These are phyloP conservation scores for Penicillium brasilianum DNA, from an alignment of 2,329 filamentous ascomycete genomes.

Conservation along the genomic window DNA sequence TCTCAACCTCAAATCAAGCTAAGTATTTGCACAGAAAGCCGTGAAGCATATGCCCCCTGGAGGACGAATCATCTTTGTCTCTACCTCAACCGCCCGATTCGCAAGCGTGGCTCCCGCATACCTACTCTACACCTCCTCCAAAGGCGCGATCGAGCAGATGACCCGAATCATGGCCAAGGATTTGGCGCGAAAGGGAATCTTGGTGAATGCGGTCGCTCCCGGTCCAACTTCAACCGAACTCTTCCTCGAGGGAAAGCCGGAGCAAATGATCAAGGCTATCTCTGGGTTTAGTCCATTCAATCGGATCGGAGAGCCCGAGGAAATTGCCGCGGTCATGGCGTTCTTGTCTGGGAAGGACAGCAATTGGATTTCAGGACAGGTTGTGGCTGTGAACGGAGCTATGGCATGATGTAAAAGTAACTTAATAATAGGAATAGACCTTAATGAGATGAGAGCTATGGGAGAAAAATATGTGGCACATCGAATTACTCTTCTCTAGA, in stretches of 20 bases:
- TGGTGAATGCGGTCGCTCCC: conserved; percentile 58
- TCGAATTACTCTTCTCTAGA: not conserved
- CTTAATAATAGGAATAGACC: not conserved
- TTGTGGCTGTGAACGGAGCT: conserved; percentile 53
- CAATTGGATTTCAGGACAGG: conserved; percentile 53
- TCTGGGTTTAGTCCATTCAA: conserved; percentile 51
- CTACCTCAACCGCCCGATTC: conserved; percentile 48
- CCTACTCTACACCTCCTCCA: conserved; percentile 60
- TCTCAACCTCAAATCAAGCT: not conserved
- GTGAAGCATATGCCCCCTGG: conserved; percentile 57
- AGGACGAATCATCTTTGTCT: conserved; percentile 59
- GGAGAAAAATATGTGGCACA: not conserved
- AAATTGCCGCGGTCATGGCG: conserved; percentile 55
- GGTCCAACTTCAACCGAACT: conserved; percentile 63
- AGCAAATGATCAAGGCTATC: conserved; percentile 53
- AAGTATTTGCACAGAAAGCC: conserved; percentile 49
- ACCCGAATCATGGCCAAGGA: conserved; percentile 61
- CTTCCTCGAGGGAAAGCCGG: conserved; percentile 58
- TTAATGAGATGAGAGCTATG: not conserved
- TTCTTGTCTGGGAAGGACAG: conserved; percentile 53
- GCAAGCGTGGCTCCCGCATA: conserved; percentile 53
- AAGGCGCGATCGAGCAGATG: conserved; percentile 66
- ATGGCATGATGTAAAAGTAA: conserved; percentile 26
- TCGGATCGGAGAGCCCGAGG: conserved; percentile 55
- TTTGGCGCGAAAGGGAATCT: conserved; percentile 57